phyloP scores from a whole-genome alignment of 441 rosid species.

The Jatropha multifida region DNA sequence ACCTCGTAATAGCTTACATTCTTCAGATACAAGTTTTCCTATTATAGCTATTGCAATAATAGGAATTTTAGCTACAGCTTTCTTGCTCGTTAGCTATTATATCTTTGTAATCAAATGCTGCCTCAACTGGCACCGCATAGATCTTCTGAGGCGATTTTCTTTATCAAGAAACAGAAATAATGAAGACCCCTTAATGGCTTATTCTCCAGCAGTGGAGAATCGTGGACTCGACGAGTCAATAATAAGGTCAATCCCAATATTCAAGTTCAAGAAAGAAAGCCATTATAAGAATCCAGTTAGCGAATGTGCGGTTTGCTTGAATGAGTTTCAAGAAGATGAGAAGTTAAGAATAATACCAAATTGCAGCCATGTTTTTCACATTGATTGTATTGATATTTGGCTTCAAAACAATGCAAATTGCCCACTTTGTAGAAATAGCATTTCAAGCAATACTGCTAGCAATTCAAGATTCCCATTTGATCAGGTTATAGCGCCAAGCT shows the following conservation, averaged over 20 bases:
- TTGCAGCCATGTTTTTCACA: constrained; percentile 80
- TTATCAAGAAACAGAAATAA: constrained; percentile 44
- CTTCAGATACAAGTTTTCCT: constrained; percentile 65
- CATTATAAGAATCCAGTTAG: constrained; percentile 19
- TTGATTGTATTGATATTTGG: constrained; percentile 93
- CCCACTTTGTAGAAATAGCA: constrained; percentile 81
- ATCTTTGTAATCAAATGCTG: constrained; percentile 84
- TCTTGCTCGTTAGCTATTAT: constrained; percentile 80
- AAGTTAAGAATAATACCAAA: constrained; percentile 68
- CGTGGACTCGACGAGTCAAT: constrained; percentile 79
- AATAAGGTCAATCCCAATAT: constrained; percentile 77
- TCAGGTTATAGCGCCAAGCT: constrained; percentile 39
- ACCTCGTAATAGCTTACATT: constrained; percentile 27
- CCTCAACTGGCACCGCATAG: constrained; percentile 74
- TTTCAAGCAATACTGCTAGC: constrained; percentile 38
- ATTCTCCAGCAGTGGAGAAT: constrained; percentile 41
- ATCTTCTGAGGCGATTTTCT: constrained; percentile 54
- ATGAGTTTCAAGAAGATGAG: constrained; percentile 83
- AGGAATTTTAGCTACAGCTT: constrained; percentile 79
- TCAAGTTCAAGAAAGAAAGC: constrained; percentile 55
- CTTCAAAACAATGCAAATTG: constrained; percentile 88
- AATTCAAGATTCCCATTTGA: constrained; percentile 29
- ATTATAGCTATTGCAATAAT: constrained; percentile 67
- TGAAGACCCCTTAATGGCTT: constrained; percentile 48
- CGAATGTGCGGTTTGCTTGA: constrained; percentile 86